Base-by-base conservation (phyloP, 305 asterid species). In the Fraxinus baroniana region DNA sequence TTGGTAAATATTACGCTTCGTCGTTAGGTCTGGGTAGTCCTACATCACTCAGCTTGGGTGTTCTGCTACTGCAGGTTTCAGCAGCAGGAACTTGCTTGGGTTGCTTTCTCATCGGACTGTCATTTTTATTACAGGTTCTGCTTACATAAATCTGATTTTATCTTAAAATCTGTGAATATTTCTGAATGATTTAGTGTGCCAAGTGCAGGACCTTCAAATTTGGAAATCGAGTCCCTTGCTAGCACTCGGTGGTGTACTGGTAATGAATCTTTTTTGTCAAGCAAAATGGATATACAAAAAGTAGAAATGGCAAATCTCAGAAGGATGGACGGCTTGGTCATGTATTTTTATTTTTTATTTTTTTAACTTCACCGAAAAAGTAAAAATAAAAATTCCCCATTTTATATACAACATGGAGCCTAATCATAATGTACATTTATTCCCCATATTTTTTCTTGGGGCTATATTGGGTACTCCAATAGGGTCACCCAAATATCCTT, bases 11-110 rank as follows among this genome's bases (percentile, higher is more conserved):
- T 1, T 57, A 33, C 52, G 64, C 41, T 68, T 30, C 18, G 7
- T 20, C 68, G 13, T 15, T 44, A 35, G 1, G 35, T 78, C 41
- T 35, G 22, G 36, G n/a, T 79, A n/a, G 78, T 39, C 76, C 41
- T 77, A 18, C 41, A 6, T 83, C 62, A 26, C 79, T 81, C 35
- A 33, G 41, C 74, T 82, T 68, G 46, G 28, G 71, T 77, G 66
- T 82, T 37, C 33, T 55, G 44, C 78, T 84, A 82, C 79, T 90
- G 85, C 91, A 95, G 98, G 88, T 89, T 74, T 94, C 98, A 26
- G 93, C 87, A 0, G 83, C 86, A 1, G 99, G 99, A 77, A 94
- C 97, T 70, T 91, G 94, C 89, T 84, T 90, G 86, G 98, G 98
- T 37, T 90, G 98, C 87, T 87, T 92, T 32, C 83, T 90, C 49